A percentile compares a stretch with the other conserved stretches of the same genome.
phyloP scores from a whole-genome alignment of 345 rosid species.

The Populus deltoides region DNA sequence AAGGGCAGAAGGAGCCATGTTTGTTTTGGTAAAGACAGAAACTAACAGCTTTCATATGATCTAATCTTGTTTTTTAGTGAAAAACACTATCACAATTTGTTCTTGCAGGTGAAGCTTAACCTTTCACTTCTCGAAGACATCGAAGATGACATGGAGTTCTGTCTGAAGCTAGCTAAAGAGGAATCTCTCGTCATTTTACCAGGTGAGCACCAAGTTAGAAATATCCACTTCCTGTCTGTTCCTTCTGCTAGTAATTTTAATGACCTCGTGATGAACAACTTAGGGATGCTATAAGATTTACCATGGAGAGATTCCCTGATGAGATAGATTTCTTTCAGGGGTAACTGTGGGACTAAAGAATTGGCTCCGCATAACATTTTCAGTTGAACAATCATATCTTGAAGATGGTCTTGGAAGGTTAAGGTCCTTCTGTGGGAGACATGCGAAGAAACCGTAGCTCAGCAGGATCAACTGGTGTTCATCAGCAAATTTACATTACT shows the following conservation, averaged over 20 bases:
- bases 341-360: slow-evolving; percentile 42
- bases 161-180: not conserved
- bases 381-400: slow-evolving; percentile 33
- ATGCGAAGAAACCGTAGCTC: slow-evolving; percentile 35
- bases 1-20: not conserved
- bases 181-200: not conserved
- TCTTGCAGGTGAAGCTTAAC: not conserved
- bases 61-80: not conserved
- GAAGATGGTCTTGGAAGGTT: slow-evolving; percentile 43
- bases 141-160: not conserved
- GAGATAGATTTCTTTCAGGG: slow-evolving; percentile 13
- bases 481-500: not conserved
- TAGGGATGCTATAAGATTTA: not conserved
- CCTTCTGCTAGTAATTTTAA: not conserved
- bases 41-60: not conserved
- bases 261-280: no score
- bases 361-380: slow-evolving; percentile 53
- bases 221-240: not conserved
- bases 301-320: not conserved
- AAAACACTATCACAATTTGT: not conserved
- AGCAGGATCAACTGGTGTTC: slow-evolving; percentile 37
- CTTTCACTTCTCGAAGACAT: not conserved
- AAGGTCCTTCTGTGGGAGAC: slow-evolving; percentile 31
- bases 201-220: not conserved
- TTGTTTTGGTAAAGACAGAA: not conserved